Evolutionary conservation across 225 moss, liverwort and hornwort genomes (phyloP).

Genomic region (Bryum argenteum): DNA sequence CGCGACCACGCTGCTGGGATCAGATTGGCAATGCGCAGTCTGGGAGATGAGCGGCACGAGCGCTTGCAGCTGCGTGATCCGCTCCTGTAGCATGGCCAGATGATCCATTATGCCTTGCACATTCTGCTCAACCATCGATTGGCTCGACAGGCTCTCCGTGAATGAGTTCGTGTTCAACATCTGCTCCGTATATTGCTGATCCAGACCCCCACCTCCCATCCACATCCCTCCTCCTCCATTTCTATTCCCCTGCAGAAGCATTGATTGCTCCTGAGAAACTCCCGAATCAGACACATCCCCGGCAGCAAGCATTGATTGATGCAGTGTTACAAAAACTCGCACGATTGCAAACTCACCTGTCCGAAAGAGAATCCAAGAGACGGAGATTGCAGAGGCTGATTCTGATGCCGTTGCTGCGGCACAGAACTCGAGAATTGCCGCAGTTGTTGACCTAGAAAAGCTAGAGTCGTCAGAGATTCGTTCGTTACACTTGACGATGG

Average conservation of each 20-base stretch:
- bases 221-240: slow-evolving; percentile 40
- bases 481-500: slow-evolving; percentile 46
- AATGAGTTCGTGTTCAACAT: slow-evolving; percentile 30
- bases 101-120: slow-evolving; percentile 64
- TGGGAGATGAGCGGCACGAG: slow-evolving; percentile 72
- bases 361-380: slow-evolving; percentile 55
- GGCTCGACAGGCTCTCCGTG: slow-evolving; percentile 33
- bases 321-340: too few species aligned
- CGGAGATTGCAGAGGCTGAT: slow-evolving; percentile 39
- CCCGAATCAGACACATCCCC: not conserved
- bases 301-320: too few species aligned
- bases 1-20: slow-evolving; percentile 48
- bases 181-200: slow-evolving; percentile 36
- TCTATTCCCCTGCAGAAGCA: slow-evolving; percentile 37
- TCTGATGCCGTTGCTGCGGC: slow-evolving; percentile 51
- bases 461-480: slow-evolving; percentile 46
- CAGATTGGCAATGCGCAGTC: slow-evolving; percentile 48
- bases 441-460: slow-evolving; percentile 75
- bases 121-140: slow-evolving; percentile 53
- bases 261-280: slow-evolving; percentile 39
- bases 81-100: slow-evolving; percentile 72
- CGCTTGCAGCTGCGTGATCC: slow-evolving; percentile 76
- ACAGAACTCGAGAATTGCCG: slow-evolving; percentile 47
- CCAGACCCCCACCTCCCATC: slow-evolving; percentile 42
- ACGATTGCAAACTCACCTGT: slow-evolving; percentile 28